Base-by-base conservation (phyloP, 1,284 basidiomycete genomes). In the Inonotus hispidus region DNA sequence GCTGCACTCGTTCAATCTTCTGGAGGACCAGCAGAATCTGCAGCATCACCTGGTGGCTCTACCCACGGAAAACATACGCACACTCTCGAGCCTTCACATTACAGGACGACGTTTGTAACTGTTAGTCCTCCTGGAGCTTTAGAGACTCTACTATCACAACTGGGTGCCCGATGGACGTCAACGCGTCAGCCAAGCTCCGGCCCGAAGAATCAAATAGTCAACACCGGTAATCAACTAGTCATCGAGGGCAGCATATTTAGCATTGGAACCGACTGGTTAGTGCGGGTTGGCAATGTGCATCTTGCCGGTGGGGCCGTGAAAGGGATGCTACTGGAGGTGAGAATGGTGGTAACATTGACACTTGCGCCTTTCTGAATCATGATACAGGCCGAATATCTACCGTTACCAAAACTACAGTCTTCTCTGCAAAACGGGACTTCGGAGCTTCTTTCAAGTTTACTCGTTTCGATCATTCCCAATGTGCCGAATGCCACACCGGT, bases 311-410 rank as follows among this genome's bases (percentile, higher is more conserved):
- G 88, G 37, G 81, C 81, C 3, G 76, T 87, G 2, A 89, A 85
- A 68, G 90, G 89, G 19, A 89, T 92, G 85, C 75, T 92, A 37
- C 73, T 92, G 19, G 89, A 92, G 83, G 89, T 88, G 63, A 49
- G 74, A 19, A 35, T 35, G 35, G 37, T 35, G 47, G 21, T 8
- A 46, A n/a, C 45, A 58, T 53, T 58, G 13, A 13, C 25, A 32
- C 43, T 56, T 5, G 21, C 37, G 5, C 16, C 41, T 38, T 19
- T 13, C 53, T 41, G 3, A 55, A 11, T n/a, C 49, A 32, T 10
- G 35, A n/a, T 3, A 57, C 63, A 91, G 87, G 88, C 87, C 6
- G 88, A 91, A 70, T 91, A 91, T 68, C 78, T 90, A 13, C 88
- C 88, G 1, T 73, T 91, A 11, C 84, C 88, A 3, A 78, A 78